phyloP scores from a whole-genome alignment of 371 early-diverging fungal species.

The Syncephalastrum sp. region DNA sequence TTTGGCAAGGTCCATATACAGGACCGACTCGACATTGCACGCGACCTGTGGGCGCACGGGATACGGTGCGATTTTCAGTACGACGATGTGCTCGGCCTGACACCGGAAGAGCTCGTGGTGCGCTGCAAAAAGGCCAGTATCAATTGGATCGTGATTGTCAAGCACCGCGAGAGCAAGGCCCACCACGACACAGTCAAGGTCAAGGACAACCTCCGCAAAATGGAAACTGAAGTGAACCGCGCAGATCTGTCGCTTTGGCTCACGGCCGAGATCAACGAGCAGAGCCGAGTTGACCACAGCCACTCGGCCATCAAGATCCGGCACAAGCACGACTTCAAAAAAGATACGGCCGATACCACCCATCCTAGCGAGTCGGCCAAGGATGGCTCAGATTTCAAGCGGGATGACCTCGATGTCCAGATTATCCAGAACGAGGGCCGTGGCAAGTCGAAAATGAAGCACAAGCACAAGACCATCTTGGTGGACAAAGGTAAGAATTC shows the following conservation, averaged over 20 bases:
- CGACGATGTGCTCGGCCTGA: constrained; percentile 65
- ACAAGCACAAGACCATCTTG: constrained; percentile 67
- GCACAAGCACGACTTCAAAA: constrained; percentile 58
- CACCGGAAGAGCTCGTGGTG: constrained; percentile 62
- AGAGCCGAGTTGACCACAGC: constrained; percentile 55
- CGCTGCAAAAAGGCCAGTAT: constrained; percentile 71
- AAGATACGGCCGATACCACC: constrained; percentile 43
- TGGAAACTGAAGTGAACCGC: constrained; percentile 60
- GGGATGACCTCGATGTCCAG: constrained; percentile 41
- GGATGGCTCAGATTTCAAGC: constrained; percentile 32
- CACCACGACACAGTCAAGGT: constrained; percentile 58
- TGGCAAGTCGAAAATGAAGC: constrained; percentile 58
- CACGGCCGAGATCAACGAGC: constrained; percentile 68
- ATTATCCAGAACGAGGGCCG: constrained; percentile 42
- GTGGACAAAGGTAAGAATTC: constrained; percentile 61
- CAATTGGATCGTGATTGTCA: constrained; percentile 80
- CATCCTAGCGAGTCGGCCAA: constrained; percentile 32
- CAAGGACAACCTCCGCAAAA: constrained; percentile 65
- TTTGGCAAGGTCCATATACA: constrained; percentile 71
- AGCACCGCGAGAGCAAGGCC: constrained; percentile 51
- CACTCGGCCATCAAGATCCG: constrained; percentile 40
- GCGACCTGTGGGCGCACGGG: constrained; percentile 72
- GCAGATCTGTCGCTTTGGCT: constrained; percentile 61
- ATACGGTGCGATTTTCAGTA: constrained; percentile 77
- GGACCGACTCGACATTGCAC: constrained; percentile 70